Conservation (phyloP, 306 rosid species). For the Fragaria nilgerrensis region DNA sequence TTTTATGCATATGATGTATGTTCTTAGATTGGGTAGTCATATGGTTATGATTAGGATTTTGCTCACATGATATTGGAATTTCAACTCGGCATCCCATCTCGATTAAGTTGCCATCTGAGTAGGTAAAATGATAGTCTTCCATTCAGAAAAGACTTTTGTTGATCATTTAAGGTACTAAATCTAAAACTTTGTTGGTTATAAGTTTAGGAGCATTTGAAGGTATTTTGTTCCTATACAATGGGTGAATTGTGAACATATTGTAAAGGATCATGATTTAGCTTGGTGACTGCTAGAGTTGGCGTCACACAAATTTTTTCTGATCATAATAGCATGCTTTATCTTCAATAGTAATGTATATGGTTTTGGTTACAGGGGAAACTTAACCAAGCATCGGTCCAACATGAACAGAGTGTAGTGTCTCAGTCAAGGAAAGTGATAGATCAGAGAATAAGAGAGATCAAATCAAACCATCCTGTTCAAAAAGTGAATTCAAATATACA, state of each 20-base stretch:
- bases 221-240: background rate
- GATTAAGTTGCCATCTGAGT: background rate
- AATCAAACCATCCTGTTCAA: conserved; percentile 27
- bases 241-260: background rate
- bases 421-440: conserved; percentile 26
- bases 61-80: too few species aligned
- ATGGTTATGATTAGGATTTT: background rate
- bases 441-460: conserved; percentile 31
- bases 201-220: background rate
- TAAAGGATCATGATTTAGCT: background rate
- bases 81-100: too few species aligned
- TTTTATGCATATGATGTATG: background rate
- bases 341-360: conserved; percentile 2
- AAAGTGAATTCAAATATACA: conserved; percentile 25
- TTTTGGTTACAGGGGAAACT: conserved; percentile 44
- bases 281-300: background rate
- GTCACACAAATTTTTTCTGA: conserved; percentile 6
- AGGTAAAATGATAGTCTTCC: background rate
- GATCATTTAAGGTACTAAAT: background rate
- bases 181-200: background rate
- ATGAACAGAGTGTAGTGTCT: conserved; percentile 31
- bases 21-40: background rate
- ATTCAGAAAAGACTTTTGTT: background rate
- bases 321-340: background rate
- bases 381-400: conserved; percentile 26